A percentile compares a stretch with the other conserved stretches of the same genome.
Conservation (phyloP, 139 green algal genomes). For the Coccomyxa sp. region DNA sequence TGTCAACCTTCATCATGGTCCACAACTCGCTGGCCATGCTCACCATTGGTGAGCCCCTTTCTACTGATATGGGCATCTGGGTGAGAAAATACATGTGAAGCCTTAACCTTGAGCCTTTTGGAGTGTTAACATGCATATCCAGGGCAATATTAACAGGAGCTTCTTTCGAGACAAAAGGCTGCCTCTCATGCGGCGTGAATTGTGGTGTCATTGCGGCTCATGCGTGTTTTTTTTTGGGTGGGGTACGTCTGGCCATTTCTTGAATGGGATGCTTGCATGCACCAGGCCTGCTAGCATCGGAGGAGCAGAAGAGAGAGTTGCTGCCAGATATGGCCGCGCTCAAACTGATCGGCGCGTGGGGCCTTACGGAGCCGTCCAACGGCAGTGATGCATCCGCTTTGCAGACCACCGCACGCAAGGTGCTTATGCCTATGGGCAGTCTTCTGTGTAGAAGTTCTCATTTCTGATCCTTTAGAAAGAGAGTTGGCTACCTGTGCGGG, state of each 20-base stretch:
- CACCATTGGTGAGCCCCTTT: slow-evolving; percentile 62
- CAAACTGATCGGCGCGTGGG: slow-evolving; percentile 71
- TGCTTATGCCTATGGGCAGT: not conserved
- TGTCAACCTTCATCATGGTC: slow-evolving; percentile 90
- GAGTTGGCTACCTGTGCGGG: not conserved
- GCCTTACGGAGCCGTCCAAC: slow-evolving; percentile 86
- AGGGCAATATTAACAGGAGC: no score
- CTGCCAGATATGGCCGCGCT: slow-evolving; percentile 64
- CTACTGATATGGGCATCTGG: not conserved
- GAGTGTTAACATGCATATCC: no score
- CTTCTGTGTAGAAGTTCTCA: not conserved
- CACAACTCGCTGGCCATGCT: slow-evolving; percentile 85
- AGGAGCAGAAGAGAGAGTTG: slow-evolving; percentile 82
- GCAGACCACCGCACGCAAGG: slow-evolving; percentile 66
- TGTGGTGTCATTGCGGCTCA: no score
- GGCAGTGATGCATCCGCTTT: slow-evolving; percentile 81
- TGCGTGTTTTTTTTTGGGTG: no score
- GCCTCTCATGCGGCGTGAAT: not conserved
- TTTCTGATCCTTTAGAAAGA: no score
- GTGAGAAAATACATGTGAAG: no score
- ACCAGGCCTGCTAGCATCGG: slow-evolving; percentile 60
- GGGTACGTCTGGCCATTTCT: no score
- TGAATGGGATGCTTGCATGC: no score
- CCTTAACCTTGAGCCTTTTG: no score
- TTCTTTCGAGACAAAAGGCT: not conserved